Conservation (phyloP, 1,284 basidiomycete species). For the Coniferiporia sulphurascens region DNA sequence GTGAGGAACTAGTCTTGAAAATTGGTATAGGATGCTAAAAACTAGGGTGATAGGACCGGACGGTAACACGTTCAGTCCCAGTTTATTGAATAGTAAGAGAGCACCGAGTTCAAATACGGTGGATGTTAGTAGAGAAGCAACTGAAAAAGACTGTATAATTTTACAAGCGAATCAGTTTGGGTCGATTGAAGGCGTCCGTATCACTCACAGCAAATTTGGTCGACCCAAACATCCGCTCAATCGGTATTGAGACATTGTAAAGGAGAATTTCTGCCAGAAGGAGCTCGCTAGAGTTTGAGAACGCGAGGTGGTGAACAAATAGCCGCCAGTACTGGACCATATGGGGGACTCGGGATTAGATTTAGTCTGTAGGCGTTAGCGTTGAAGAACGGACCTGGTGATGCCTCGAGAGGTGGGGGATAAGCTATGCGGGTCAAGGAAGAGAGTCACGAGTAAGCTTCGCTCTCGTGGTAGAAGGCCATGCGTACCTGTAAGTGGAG, state of each 20-base stretch:
- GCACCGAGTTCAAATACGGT: constrained; percentile 63
- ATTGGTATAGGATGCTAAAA: constrained; percentile 78
- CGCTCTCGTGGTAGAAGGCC: constrained; percentile 22
- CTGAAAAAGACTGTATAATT: constrained; percentile 61
- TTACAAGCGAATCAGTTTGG: not conserved
- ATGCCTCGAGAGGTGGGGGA: constrained; percentile 65
- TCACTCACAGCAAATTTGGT: constrained; percentile 81
- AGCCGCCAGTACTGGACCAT: constrained; percentile 78
- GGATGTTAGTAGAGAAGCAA: constrained; percentile 60
- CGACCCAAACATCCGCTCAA: constrained; percentile 85
- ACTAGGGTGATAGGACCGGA: constrained; percentile 70
- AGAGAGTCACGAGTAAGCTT: too few relatives aligned
- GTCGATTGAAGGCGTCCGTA: not conserved
- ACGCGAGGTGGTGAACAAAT: constrained; percentile 69
- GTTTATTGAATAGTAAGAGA: constrained; percentile 56
- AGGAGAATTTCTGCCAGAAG: constrained; percentile 73
- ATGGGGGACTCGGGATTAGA: not conserved
- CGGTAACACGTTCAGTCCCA: constrained; percentile 69
- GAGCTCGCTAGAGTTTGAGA: constrained; percentile 81
- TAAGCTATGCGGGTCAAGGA: constrained; percentile 39
- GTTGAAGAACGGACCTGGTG: constrained; percentile 49
- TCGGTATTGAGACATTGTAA: constrained; percentile 65
- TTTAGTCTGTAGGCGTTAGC: not conserved
- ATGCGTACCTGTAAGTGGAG: constrained; percentile 69
- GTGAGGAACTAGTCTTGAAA: constrained; percentile 69